Conservation (phyloP, 2,329 filamentous ascomycete genomes). For the Pleurostoma richardsiae region DNA sequence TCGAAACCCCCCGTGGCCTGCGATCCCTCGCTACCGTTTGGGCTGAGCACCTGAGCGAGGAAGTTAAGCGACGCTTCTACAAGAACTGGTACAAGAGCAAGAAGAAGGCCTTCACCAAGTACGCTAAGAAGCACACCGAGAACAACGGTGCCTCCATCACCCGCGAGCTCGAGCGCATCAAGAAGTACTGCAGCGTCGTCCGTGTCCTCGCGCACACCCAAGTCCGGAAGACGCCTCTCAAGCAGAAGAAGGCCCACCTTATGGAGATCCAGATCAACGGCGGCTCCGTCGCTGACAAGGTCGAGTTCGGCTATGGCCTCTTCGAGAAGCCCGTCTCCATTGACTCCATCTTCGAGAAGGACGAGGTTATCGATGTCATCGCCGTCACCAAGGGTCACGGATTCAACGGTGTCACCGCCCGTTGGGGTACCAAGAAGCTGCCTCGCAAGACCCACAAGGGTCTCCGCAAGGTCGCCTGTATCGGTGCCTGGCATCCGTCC, state of each 20-base stretch:
- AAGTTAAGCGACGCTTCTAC: slow-evolving; percentile 99
- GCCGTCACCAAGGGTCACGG: slow-evolving; percentile 99
- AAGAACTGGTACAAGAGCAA: slow-evolving; percentile 99
- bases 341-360: slow-evolving; percentile 94
- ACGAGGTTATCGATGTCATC: slow-evolving; percentile 99
- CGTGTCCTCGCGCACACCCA: slow-evolving; percentile 99
- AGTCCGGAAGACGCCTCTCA: slow-evolving; percentile 97
- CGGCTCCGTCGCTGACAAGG: slow-evolving; percentile 93
- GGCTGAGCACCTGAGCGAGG: slow-evolving; percentile 98
- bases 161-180: slow-evolving; percentile 98
- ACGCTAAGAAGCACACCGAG: slow-evolving; percentile 99
- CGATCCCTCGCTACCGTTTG: slow-evolving; percentile 99
- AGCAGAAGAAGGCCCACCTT: slow-evolving; percentile 99
- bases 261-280: slow-evolving; percentile 99
- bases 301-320: slow-evolving; percentile 87
- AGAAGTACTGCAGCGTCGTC: slow-evolving; percentile 99
- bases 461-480: slow-evolving; percentile 99
- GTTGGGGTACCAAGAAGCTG: slow-evolving; percentile 99
- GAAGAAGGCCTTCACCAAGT: slow-evolving; percentile 99
- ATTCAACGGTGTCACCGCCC: slow-evolving; percentile 92
- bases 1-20: slow-evolving; percentile 98
- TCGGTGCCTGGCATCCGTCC: slow-evolving; percentile 99
- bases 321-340: slow-evolving; percentile 99
- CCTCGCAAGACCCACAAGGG: slow-evolving; percentile 99
- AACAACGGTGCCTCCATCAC: slow-evolving; percentile 84